A percentile compares a stretch with the other conserved stretches of the same genome.
phyloP scores from a whole-genome alignment of 2,329 filamentous ascomycete genomes.

The Cryphonectria japonica region DNA sequence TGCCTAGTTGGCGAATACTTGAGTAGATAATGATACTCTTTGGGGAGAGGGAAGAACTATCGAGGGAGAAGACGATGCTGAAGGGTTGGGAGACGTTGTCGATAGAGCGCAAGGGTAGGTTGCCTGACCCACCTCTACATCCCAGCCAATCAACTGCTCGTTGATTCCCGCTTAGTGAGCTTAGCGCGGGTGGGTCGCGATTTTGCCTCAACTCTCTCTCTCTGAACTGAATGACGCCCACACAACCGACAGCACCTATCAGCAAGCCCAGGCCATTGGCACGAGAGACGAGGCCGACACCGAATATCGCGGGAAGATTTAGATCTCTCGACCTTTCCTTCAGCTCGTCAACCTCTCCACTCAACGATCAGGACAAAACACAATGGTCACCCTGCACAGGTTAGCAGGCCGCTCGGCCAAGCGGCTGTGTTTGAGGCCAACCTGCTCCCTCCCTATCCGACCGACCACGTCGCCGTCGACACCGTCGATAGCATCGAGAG shows the following conservation, averaged over 20 bases:
- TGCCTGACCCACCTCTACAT: not conserved
- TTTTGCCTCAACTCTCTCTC: constrained; percentile 13
- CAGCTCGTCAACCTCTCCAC: constrained; percentile 34
- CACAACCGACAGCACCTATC: constrained; percentile 17
- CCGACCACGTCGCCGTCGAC: constrained; percentile 32
- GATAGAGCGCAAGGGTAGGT: not conserved
- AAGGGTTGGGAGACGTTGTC: not conserved
- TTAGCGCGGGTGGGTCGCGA: constrained; percentile 14
- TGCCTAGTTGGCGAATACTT: not conserved
- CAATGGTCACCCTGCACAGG: constrained; percentile 75
- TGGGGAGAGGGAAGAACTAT: not conserved
- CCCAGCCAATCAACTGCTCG: not conserved
- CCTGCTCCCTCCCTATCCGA: constrained; percentile 33
- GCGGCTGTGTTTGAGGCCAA: constrained; percentile 62
- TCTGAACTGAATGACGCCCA: constrained; percentile 24
- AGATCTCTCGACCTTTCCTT: constrained; percentile 26
- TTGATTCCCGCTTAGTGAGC: constrained; percentile 15
- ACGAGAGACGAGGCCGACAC: constrained; percentile 37
- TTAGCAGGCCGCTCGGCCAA: constrained; percentile 73
- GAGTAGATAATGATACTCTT: no score
- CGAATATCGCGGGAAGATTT: constrained; percentile 31
- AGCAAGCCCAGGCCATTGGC: constrained; percentile 35
- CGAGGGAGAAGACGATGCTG: not conserved
- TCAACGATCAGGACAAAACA: constrained; percentile 36
- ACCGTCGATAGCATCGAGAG: constrained; percentile 31